Evolutionary conservation across 495 filamentous ascomycete species (phyloP), one percentile per base, ranked within the genome.

Genomic region (Tirmania nivea): DNA sequence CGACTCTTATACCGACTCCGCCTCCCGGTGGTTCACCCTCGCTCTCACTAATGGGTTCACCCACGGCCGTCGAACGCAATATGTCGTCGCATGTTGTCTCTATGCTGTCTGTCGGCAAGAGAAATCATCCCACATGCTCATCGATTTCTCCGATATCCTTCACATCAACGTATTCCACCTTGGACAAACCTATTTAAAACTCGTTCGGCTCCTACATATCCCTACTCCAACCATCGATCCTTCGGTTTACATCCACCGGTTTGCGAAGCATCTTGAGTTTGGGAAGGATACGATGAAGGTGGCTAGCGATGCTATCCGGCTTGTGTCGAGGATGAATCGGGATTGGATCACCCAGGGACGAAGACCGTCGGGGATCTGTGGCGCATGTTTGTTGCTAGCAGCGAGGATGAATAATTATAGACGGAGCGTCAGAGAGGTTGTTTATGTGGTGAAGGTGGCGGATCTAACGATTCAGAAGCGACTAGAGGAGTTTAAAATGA

Each of bases 351-450:
- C 84, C 9, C 80, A 81, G 49, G 90, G 90, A 59, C 85, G 90
- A 62, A 78, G 87, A 45, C 92, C 92, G 48, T 86, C 90, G 25
- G 90, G 92, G 61, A 78, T 96, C 48, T 94, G 86, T 67, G 92
- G 90, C 55, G 92, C 90, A 10, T 87, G 86, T 55, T 74, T 97
- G 54, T 84, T 97, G 57, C 78, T 97, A 57, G 92, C 90, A 19
- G 86, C 90, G 10, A 82, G 92, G 35, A 94, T 94, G 79, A 92
- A 94, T 71, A 95, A 95, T 66, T 96, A 89, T 65, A 80, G 89
- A 37, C 81, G 90, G 17, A 90, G 84, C 0, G 77, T 92, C 7
- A 75, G 86, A 25, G 90, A 97, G 68, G 81, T 96, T 10, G 90
- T 96, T 34, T 95, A 93, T 61, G 79, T 94, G 16, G 92, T 94